phyloP scores from a whole-genome alignment of 2,329 filamentous ascomycete genomes.

The Raffaelea albimanens region DNA sequence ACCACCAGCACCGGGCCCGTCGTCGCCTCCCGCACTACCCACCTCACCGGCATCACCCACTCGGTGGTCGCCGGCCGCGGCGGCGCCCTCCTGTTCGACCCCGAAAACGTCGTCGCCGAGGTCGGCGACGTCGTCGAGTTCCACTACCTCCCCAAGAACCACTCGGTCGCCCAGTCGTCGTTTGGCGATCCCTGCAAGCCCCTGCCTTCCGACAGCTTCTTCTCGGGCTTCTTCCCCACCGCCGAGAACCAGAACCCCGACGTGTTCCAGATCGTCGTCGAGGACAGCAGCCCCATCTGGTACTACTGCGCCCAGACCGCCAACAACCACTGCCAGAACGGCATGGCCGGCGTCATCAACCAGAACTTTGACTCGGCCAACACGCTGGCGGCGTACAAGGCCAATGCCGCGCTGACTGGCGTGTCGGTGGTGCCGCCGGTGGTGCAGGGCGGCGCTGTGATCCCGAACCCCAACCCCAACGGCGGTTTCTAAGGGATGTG shows the following conservation, averaged over 20 bases:
- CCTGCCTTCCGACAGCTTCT: conserved; percentile 28
- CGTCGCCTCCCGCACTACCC: conserved; percentile 22
- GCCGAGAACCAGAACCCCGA: conserved; percentile 24
- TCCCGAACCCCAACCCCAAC: conserved; percentile 31
- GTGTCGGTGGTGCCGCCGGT: conserved; percentile 21
- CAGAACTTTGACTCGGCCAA: conserved; percentile 29
- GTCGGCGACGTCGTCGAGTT: conserved; percentile 44
- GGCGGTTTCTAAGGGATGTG: conserved; percentile 26
- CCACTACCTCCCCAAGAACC: conserved; percentile 42
- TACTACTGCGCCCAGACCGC: conserved; percentile 33
- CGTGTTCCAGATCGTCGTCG: conserved; percentile 35
- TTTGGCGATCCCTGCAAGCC: conserved; percentile 34
- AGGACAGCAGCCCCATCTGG: conserved; percentile 31
- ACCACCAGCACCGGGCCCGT: conserved; percentile 14
- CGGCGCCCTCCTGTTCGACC: conserved; percentile 36
- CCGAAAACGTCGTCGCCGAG: conserved; percentile 37
- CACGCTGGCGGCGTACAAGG: conserved; percentile 27
- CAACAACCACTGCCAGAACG: conserved; percentile 35
- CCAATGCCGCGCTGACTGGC: conserved; percentile 22
- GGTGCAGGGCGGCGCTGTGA: conserved; percentile 25
- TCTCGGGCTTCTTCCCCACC: conserved; percentile 31
- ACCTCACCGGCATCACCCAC: conserved; percentile 31
- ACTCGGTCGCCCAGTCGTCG: conserved; percentile 25
- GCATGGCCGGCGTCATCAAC: conserved; percentile 42
- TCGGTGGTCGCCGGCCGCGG: conserved; percentile 33